Percentiles rank a stretch among this genome's conserved stretches.
phyloP scores from a whole-genome alignment of 352 stramenopile species.

The Phytophthora vignae region DNA sequence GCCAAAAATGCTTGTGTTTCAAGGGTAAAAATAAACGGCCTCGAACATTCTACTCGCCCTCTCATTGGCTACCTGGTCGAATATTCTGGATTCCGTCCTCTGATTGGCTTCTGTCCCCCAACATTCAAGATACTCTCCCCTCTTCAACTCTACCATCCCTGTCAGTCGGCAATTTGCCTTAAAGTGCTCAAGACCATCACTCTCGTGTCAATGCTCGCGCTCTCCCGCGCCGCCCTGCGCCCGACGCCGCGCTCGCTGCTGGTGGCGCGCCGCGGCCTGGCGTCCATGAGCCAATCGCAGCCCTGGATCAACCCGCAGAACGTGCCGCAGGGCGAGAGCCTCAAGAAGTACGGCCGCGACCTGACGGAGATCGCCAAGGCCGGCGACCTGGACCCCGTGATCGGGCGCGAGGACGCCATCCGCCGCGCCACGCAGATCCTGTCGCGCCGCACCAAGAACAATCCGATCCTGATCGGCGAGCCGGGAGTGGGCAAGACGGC shows the following conservation, averaged over 20 bases:
- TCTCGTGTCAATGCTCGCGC: constrained; percentile 19
- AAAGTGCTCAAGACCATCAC: constrained; percentile 1
- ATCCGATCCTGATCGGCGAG: constrained; percentile 98
- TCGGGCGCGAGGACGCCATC: constrained; percentile 96
- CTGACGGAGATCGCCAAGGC: constrained; percentile 75
- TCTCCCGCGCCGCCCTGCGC: constrained; percentile 17
- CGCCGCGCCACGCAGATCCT: constrained; percentile 96
- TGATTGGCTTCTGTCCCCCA: neutral
- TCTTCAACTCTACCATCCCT: neutral
- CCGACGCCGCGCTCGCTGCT: constrained; percentile 11
- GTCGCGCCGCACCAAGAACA: constrained; percentile 97
- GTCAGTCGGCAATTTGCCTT: constrained; percentile 18
- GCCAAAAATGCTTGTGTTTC: no score
- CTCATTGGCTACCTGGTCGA: neutral
- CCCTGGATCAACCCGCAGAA: constrained; percentile 86
- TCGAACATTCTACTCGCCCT: neutral
- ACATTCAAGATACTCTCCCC: neutral
- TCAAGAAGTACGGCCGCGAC: constrained; percentile 81
- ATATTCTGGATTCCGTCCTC: constrained; percentile 8
- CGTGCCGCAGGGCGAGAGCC: constrained; percentile 77
- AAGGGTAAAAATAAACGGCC: no score
- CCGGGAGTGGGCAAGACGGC: constrained; percentile 97
- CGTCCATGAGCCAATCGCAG: constrained; percentile 37
- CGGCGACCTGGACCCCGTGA: constrained; percentile 93
- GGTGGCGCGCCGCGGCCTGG: constrained; percentile 4